Base-by-base conservation (phyloP, 129 eudicot genomes). In the Mikania micrantha region DNA sequence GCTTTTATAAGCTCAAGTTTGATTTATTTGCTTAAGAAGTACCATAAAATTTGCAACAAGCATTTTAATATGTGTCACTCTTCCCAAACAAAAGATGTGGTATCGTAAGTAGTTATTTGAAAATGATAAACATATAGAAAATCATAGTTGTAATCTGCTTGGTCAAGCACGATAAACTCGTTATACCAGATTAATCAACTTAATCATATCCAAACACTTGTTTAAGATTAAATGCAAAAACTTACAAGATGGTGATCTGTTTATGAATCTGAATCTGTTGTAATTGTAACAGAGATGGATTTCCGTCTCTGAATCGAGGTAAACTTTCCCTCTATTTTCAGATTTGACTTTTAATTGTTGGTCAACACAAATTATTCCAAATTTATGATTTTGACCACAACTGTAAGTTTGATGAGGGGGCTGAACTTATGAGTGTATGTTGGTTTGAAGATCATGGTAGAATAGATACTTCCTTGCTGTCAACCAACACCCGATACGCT, bases 271-370 rank as follows among this genome's bases (percentile, higher is more conserved):
- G 27, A 36, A 1, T 13, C 28, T 32, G 5, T 60, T 38, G 49
- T 24, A 10, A 1, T 3, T 24, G 13, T 21, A 9, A 54, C 85
- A 85, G 90, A 78, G 79, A 73, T 87, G 86, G 91, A 58, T 60
- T 27, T 48, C 80, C 21, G 41, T 65, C 49, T 83, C 87, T 0
- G 86, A 80, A 47, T 92, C 98, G 79, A 92, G 96, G 96, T 88
- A 45, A 1, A 60, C 2, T 9, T 44, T 16, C 13, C 11, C n/a
- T 3, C 22, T 17, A 20, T 57, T 52, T 17, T 12, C 31, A 29
- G 59, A 21, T 20, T 15, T 27, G 34, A 21, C 22, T 41, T 41
- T 42, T 32, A 10, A 6, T 39, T 28, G 36, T 9, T 9, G 16
- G 59, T 52, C 32, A 22, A 52, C 9, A 34, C 9, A 44, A 22